phyloP scores from a whole-genome alignment of 192 early-diverging fungal genomes.

The Spinellus fusiger region DNA sequence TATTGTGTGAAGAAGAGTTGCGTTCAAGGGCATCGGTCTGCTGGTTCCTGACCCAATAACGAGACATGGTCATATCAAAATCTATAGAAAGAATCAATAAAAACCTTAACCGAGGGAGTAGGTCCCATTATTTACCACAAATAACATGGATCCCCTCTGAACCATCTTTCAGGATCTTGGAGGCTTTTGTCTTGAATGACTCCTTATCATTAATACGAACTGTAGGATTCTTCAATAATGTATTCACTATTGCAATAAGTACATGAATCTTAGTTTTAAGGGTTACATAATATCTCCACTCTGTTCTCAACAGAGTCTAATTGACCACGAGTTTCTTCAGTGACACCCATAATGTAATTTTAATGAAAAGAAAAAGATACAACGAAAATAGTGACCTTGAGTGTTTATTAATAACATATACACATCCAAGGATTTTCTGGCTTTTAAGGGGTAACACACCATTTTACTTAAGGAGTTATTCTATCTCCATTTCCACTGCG shows the following conservation, averaged over 20 bases:
- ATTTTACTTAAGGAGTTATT: no score
- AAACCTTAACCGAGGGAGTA: background rate
- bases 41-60: constrained; percentile 32
- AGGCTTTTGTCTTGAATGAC: constrained; percentile 35
- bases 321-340: no score
- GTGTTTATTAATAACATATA: no score
- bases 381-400: no score
- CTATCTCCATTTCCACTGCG: no score
- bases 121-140: constrained; percentile 30
- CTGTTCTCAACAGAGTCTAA: no score
- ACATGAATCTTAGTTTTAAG: background rate
- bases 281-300: background rate
- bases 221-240: constrained; percentile 15
- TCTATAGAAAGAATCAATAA: constrained; percentile 28
- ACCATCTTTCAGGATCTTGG: constrained; percentile 45
- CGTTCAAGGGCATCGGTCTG: constrained; percentile 28
- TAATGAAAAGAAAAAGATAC: no score
- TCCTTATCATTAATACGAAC: constrained; percentile 35
- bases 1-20: constrained; percentile 39
- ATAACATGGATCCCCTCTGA: constrained; percentile 49
- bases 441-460: no score
- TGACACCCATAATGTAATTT: no score
- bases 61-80: constrained; percentile 73
- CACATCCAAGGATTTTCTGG: no score
- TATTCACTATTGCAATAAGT: constrained; percentile 2